phyloP scores from a whole-genome alignment of 2,329 filamentous ascomycete genomes.

The Elsinoe perseae region DNA sequence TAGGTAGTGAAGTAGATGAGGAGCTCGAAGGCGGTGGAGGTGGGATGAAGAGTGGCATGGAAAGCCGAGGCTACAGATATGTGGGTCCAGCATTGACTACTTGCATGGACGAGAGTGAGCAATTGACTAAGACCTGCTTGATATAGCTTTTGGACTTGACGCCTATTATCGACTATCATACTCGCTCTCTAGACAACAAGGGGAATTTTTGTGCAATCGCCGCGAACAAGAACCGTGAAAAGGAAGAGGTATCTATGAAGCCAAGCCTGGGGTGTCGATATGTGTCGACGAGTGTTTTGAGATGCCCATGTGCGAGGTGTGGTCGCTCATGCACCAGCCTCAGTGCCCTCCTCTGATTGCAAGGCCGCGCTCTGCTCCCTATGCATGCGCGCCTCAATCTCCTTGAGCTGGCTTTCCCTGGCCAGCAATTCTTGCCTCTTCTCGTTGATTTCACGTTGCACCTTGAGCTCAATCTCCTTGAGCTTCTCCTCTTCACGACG shows the following conservation, averaged over 20 bases:
- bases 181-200: conserved; percentile 13
- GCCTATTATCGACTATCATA: conserved; percentile 16
- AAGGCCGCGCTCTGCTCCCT: conserved; percentile 39
- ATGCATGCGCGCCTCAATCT: conserved; percentile 97
- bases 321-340: conserved; percentile 21
- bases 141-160: conserved; percentile 5
- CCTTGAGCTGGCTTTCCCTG: conserved; percentile 94
- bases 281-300: not conserved
- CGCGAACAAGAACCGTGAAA: not conserved
- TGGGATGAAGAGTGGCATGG: not conserved
- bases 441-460: conserved; percentile 99
- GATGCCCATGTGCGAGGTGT: not conserved
- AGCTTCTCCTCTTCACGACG: conserved; percentile 99
- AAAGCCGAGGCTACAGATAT: not conserved
- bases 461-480: conserved; percentile 98
- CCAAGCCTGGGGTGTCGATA: not conserved
- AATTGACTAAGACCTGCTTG: not conserved
- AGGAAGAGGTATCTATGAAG: conserved; percentile 12
- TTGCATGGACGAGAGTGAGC: not conserved
- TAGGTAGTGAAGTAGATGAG: not conserved
- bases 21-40: not conserved
- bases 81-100: not conserved
- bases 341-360: conserved; percentile 19
- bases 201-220: conserved; percentile 13
- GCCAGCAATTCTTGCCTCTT: conserved; percentile 97